These are phyloP conservation scores for Basipetospora chlamydospora DNA, from an alignment of 2,329 filamentous ascomycete genomes.

Conservation along the genomic window DNA sequence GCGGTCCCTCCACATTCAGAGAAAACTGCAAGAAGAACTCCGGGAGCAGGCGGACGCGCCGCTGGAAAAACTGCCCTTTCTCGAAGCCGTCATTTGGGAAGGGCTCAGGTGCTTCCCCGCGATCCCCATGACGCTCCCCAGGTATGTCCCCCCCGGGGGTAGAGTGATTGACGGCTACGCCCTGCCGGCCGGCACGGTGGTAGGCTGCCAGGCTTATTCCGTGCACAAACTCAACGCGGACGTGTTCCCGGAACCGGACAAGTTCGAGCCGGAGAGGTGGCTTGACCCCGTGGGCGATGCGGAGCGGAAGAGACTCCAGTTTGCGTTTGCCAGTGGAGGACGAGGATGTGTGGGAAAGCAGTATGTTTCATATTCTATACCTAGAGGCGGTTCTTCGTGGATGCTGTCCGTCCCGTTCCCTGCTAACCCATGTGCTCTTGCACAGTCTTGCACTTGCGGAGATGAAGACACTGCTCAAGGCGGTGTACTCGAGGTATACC, in stretches of 20 bases:
- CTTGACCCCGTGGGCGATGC: constrained; percentile 58
- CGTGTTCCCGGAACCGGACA: constrained; percentile 66
- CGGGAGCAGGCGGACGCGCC: constrained; percentile 19
- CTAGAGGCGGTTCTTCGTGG: neutral
- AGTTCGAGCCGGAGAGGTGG: constrained; percentile 74
- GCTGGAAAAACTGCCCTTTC: constrained; percentile 38
- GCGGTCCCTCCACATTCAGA: constrained; percentile 34
- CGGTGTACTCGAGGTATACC: constrained; percentile 43
- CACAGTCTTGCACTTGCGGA: constrained; percentile 42
- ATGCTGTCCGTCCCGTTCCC: too few species aligned
- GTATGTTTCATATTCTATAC: constrained; percentile 27
- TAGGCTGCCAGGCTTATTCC: constrained; percentile 47
- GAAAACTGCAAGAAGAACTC: constrained; percentile 37
- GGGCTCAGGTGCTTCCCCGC: constrained; percentile 47
- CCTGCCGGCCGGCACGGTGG: constrained; percentile 37
- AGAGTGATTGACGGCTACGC: constrained; percentile 39
- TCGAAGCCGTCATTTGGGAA: constrained; percentile 51
- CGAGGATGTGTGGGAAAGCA: constrained; percentile 53
- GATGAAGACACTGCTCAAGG: constrained; percentile 52
- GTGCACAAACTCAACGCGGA: constrained; percentile 43
- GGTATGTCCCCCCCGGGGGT: constrained; percentile 39
- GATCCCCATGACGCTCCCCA: constrained; percentile 53
- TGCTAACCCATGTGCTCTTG: too few species aligned
- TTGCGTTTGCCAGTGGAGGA: constrained; percentile 52
- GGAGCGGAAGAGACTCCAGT: constrained; percentile 48